Base-by-base conservation (phyloP, 202 grass and related monocot genomes). In the Elaeis oleifera region DNA sequence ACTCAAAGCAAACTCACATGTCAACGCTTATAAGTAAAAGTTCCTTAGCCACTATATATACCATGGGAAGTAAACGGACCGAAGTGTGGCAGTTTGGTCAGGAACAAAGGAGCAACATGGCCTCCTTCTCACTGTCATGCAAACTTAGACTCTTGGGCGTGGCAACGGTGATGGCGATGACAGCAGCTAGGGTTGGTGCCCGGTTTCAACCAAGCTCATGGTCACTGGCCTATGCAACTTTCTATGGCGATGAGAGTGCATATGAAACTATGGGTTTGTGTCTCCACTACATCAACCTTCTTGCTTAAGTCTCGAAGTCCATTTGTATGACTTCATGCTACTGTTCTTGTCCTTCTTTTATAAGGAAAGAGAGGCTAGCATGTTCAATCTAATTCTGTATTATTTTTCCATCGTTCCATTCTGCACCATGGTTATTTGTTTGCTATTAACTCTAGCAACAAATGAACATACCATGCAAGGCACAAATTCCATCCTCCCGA, bases 191-290 rank as follows among this genome's bases (percentile, higher is more conserved):
- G 9, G 29, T 36, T 3, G 18, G 27, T 23, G 28, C 28, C 5
- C 8, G 23, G 24, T 69, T 69, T 8, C 6, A 14, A n/a, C 5
- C 9, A 2, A 39, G 25, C 0, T 6, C 52, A 16, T 69, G 66
- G 66, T 16, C 17, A 18, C 7, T 48, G 8, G 49, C 64, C 25
- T 17, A 54, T 24, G 64, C 50, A 14, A 67, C 64, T 0, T 67
- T 67, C 63, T 67, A 67, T 17, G 64, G 64, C 6, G 64, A 67
- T 18, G 53, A 56, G 8, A 20, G 25, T 7, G 53, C 26, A 16
- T 22, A 53, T 17, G 26, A 55, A 13, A 56, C 52, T 18, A 69
- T 69, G 66, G 53, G 66, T 69, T 16, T 22, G 52, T 57, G 31
- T 23, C 17, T 48, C 18, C 13, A 3, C 3, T 2, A 1, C 8